These are phyloP conservation scores for Cladorrhinum sp. DNA, from an alignment of 2,329 filamentous ascomycete genomes.

Conservation along the genomic window DNA sequence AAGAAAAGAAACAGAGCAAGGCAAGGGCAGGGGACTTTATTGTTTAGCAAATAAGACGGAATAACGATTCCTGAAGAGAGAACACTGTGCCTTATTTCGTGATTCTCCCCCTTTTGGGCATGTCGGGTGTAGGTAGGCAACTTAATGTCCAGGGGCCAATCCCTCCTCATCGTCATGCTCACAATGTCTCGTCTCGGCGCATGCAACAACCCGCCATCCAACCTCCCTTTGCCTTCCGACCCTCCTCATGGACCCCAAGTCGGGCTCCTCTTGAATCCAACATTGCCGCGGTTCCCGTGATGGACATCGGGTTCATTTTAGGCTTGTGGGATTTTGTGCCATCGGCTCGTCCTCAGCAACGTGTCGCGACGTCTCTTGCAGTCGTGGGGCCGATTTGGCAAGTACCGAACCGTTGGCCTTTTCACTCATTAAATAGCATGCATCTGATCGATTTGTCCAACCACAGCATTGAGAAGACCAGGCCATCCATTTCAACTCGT, in stretches of 20 bases:
- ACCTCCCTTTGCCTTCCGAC: conserved; percentile 1
- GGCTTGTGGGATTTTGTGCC: not conserved
- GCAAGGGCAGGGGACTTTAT: not conserved
- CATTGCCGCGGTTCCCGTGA: not conserved
- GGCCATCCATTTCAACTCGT: not conserved
- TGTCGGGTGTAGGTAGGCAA: too few species aligned
- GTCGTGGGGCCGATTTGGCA: not conserved
- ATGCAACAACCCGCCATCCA: not conserved
- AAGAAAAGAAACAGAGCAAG: not conserved
- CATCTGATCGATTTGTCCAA: conserved; percentile 2
- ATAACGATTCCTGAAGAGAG: not conserved
- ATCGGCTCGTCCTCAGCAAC: conserved; percentile 11
- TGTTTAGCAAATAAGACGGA: conserved; percentile 2
- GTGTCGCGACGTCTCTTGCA: conserved; percentile 12
- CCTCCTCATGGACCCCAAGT: not conserved
- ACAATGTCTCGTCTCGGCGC: conserved; percentile 4
- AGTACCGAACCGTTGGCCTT: not conserved
- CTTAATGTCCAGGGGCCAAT: not conserved
- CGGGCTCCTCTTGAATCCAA: not conserved
- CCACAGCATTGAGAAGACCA: not conserved
- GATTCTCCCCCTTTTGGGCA: too few species aligned
- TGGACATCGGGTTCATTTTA: not conserved
- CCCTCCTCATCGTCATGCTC: not conserved
- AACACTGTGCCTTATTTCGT: too few species aligned
- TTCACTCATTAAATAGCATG: not conserved